Conservation (phyloP, 2,329 filamentous ascomycete species). For the Trichophyton simii region DNA sequence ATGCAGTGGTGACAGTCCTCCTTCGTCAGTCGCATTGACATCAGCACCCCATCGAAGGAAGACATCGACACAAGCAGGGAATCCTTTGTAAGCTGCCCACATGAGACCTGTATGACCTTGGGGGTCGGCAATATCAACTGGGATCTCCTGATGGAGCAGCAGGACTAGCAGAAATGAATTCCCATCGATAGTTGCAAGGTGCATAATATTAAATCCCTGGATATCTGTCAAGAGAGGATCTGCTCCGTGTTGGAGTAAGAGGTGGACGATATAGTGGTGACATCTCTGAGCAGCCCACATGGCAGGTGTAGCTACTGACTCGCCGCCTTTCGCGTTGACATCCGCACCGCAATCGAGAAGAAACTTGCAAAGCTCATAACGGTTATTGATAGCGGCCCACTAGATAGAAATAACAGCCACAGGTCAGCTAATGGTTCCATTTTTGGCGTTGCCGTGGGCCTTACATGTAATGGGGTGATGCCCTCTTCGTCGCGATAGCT, state of each 20-base stretch:
- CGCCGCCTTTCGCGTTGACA: conserved; percentile 89
- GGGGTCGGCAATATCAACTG: conserved; percentile 77
- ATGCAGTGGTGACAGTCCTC: conserved; percentile 86
- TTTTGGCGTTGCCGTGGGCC: not conserved
- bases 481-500: conserved; percentile 80
- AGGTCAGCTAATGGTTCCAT: conserved; percentile 9
- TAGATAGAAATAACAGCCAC: conserved; percentile 30
- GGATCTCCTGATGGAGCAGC: conserved; percentile 86
- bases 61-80: conserved; percentile 78
- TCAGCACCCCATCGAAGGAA: conserved; percentile 92
- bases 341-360: conserved; percentile 76
- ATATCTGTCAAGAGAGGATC: conserved; percentile 86
- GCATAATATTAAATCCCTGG: conserved; percentile 95
- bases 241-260: conserved; percentile 80
- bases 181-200: conserved; percentile 93
- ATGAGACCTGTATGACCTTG: conserved; percentile 91
- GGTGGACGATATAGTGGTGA: conserved; percentile 90
- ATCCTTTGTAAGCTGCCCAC: conserved; percentile 99
- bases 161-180: conserved; percentile 83
- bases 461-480: conserved; percentile 86
- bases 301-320: conserved; percentile 82
- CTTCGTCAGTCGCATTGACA: conserved; percentile 78
- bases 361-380: conserved; percentile 93
- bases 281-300: conserved; percentile 96
- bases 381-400: conserved; percentile 99